These are phyloP conservation scores for Astragalus glycyphyllos DNA, from an alignment of 306 rosid species.

Conservation along the genomic window DNA sequence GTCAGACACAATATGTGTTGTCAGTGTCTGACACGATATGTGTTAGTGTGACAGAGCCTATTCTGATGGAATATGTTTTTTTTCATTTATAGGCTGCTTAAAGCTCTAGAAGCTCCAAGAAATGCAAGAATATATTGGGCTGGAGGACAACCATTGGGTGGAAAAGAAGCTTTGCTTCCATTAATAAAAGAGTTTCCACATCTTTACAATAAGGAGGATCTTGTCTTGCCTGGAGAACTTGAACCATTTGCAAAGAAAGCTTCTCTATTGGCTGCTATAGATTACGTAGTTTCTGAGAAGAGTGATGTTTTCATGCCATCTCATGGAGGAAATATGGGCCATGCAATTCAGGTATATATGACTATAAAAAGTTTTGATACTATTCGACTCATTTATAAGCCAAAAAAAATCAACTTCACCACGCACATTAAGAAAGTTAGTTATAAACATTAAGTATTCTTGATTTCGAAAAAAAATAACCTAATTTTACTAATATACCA, in stretches of 20 bases:
- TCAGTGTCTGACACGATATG: too few species aligned
- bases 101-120: slow-evolving; percentile 83
- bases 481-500: too few species aligned
- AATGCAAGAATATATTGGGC: slow-evolving; percentile 88
- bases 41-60: not conserved
- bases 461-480: too few species aligned
- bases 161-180: slow-evolving; percentile 81
- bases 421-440: too few species aligned
- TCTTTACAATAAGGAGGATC: slow-evolving; percentile 86
- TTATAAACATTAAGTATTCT: too few species aligned
- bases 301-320: slow-evolving; percentile 98
- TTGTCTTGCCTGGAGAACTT: slow-evolving; percentile 78
- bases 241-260: slow-evolving; percentile 78
- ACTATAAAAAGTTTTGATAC: not conserved
- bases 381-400: too few species aligned
- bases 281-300: slow-evolving; percentile 78
- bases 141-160: slow-evolving; percentile 90
- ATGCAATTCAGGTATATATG: slow-evolving; percentile 85
- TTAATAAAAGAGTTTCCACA: slow-evolving; percentile 64
- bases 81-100: slow-evolving; percentile 69
- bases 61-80: not conserved
- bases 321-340: slow-evolving; percentile 99
- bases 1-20: too few species aligned
- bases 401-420: too few species aligned
- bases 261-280: slow-evolving; percentile 94